A percentile compares a stretch with the other conserved stretches of the same genome.
These are phyloP conservation scores for Chlorella sp. DNA, from an alignment of 139 green algal species.

Conservation along the genomic window DNA sequence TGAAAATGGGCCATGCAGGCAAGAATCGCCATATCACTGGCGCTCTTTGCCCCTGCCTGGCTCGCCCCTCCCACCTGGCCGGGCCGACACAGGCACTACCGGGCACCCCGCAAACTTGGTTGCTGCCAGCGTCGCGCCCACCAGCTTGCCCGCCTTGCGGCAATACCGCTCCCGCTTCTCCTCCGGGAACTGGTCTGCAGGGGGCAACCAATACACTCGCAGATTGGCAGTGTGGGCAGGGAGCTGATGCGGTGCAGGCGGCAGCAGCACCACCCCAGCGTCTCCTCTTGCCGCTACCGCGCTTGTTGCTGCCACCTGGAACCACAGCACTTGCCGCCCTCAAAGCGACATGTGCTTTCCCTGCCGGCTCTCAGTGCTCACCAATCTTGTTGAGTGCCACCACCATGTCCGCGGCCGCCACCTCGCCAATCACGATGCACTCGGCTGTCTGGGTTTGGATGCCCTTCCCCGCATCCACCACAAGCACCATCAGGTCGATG, in stretches of 20 bases:
- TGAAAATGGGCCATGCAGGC: no score
- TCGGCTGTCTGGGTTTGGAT: constrained; percentile 94
- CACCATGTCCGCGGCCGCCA: constrained; percentile 82
- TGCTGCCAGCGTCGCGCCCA: constrained; percentile 72
- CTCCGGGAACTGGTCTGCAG: constrained; percentile 71
- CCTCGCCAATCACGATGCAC: constrained; percentile 93
- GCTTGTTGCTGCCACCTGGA: no score
- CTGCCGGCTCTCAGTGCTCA: not conserved
- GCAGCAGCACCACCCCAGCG: not conserved
- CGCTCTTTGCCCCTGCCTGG: no score
- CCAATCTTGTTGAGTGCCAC: constrained; percentile 93
- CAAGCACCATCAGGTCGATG: constrained; percentile 97
- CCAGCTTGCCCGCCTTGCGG: constrained; percentile 62
- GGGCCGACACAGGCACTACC: constrained; percentile 80
- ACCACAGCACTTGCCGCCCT: no score
- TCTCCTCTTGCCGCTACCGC: no score
- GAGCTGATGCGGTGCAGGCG: not conserved
- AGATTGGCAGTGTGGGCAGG: no score
- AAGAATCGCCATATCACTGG: no score
- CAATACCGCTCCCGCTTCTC: constrained; percentile 70
- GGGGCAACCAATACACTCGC: not conserved
- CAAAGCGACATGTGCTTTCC: no score
- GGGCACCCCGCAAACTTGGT: constrained; percentile 85
- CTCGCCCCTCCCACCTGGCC: constrained; percentile 38
- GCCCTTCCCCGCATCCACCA: constrained; percentile 95